phyloP scores from a whole-genome alignment of 2,329 filamentous ascomycete species.

The Colletotrichum neosansevieriae region DNA sequence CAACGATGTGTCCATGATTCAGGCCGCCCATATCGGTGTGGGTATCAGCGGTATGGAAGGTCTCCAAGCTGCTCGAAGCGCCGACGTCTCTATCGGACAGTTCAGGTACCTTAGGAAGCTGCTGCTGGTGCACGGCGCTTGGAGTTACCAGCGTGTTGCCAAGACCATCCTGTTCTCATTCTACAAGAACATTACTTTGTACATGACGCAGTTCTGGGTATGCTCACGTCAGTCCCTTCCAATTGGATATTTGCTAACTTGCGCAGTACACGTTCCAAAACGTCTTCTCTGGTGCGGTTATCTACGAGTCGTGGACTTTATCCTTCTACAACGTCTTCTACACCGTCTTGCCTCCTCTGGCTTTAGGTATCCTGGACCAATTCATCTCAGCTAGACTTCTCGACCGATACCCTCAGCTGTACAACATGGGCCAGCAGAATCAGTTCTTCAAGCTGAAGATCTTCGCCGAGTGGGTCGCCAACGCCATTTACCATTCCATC shows the following conservation, averaged over 20 bases:
- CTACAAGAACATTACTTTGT: conserved; percentile 98
- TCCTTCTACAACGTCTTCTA: conserved; percentile 99
- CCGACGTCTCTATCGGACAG: conserved; percentile 95
- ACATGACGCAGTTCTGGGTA: conserved; percentile 99
- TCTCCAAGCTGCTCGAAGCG: conserved; percentile 94
- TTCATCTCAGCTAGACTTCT: conserved; percentile 94
- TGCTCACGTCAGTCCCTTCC: conserved; percentile 50
- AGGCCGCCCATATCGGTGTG: conserved; percentile 96
- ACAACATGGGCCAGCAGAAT: conserved; percentile 92
- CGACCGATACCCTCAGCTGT: conserved; percentile 96
- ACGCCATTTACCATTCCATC: conserved; percentile 95
- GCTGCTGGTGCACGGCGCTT: conserved; percentile 92
- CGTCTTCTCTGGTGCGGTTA: conserved; percentile 95
- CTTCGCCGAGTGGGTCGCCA: conserved; percentile 92
- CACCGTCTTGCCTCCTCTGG: conserved; percentile 92
- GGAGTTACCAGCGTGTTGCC: conserved; percentile 97
- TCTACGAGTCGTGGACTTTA: conserved; percentile 99
- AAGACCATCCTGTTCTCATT: conserved; percentile 99
- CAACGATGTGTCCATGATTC: conserved; percentile 99
- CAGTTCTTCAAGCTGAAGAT: conserved; percentile 93
- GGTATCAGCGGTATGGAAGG: conserved; percentile 98
- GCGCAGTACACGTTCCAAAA: conserved; percentile 94
- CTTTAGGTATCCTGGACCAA: conserved; percentile 96
- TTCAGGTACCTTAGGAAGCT: conserved; percentile 96
- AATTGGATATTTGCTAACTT: conserved; percentile 43